Evolutionary conservation across 2,329 filamentous ascomycete genomes (phyloP).

Genomic region (Clarireedia paspali): DNA sequence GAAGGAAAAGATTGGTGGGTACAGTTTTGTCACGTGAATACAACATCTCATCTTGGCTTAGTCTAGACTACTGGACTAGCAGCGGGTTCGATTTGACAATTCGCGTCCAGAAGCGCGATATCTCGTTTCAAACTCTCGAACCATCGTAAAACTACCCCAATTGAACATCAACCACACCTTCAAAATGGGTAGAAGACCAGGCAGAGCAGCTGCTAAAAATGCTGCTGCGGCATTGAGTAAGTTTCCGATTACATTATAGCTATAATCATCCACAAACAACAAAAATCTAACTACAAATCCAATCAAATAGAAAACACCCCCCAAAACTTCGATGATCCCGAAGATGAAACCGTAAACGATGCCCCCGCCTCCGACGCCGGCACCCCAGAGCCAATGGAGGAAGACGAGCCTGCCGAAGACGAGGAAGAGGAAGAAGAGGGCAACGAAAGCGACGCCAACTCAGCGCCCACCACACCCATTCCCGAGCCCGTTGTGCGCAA

Average conservation of each 20-base stretch:
- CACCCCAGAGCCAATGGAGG: slow-evolving; percentile 23
- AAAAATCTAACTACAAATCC: slow-evolving; percentile 1
- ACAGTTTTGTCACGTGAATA: too few relatives aligned
- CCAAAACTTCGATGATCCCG: slow-evolving; percentile 35
- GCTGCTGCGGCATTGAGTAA: slow-evolving; percentile 46
- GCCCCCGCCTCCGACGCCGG: slow-evolving; percentile 26
- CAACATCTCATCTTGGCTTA: too few relatives aligned
- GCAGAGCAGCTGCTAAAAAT: slow-evolving; percentile 46
- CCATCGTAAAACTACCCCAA: not conserved
- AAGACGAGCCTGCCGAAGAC: slow-evolving; percentile 36
- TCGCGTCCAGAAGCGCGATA: not conserved
- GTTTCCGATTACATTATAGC: slow-evolving; percentile 23
- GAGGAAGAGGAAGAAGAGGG: slow-evolving; percentile 39
- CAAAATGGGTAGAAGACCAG: slow-evolving; percentile 40
- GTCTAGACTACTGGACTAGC: not conserved
- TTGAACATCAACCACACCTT: not conserved
- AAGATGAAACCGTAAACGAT: slow-evolving; percentile 40
- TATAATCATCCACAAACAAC: slow-evolving; percentile 5
- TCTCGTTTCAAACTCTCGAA: not conserved
- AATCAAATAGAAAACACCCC: slow-evolving; percentile 40
- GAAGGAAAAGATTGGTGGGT: not conserved
- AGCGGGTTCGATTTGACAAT: not conserved
- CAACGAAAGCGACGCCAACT: slow-evolving; percentile 42
- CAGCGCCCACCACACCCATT: slow-evolving; percentile 27
- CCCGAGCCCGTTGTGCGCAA: slow-evolving; percentile 53